Percentiles rank a stretch among this genome's conserved stretches.
These are phyloP conservation scores for Polychaeton citri DNA, from an alignment of 2,329 filamentous ascomycete species.

Conservation along the genomic window DNA sequence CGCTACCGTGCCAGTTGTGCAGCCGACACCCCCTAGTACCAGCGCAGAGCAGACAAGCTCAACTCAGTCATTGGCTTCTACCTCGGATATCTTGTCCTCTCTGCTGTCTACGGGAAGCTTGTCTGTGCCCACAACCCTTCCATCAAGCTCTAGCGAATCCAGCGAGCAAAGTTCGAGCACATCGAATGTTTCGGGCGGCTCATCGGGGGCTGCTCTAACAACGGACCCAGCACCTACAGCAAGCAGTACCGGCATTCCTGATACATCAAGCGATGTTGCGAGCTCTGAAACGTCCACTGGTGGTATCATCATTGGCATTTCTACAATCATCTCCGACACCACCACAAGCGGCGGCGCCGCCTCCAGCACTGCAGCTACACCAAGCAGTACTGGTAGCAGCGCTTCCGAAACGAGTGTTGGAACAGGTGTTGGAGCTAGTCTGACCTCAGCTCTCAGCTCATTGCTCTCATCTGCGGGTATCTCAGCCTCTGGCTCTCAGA, in stretches of 20 bases:
- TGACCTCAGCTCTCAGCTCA: background rate
- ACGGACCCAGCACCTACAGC: background rate
- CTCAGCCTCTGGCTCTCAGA: background rate
- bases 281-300: conserved; percentile 4
- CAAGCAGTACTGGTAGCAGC: background rate
- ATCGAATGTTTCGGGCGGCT: background rate
- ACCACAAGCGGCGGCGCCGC: background rate
- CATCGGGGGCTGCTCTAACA: background rate
- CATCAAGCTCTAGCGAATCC: background rate
- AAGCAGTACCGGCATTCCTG: background rate
- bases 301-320: conserved; percentile 21
- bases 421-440: background rate
- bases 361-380: too few species aligned
- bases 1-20: conserved; percentile 10
- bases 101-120: too few species aligned
- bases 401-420: background rate
- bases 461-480: background rate
- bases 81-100: conserved; percentile 1
- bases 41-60: too few species aligned
- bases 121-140: background rate
- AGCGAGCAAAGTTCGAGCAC: background rate
- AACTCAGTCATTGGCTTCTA: conserved; percentile 2
- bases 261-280: background rate
- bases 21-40: conserved; percentile 9
- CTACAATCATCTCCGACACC: conserved; percentile 16